These are phyloP conservation scores for Oryza coarctata DNA, from an alignment of 176 grass and related monocot genomes.

Conservation along the genomic window DNA sequence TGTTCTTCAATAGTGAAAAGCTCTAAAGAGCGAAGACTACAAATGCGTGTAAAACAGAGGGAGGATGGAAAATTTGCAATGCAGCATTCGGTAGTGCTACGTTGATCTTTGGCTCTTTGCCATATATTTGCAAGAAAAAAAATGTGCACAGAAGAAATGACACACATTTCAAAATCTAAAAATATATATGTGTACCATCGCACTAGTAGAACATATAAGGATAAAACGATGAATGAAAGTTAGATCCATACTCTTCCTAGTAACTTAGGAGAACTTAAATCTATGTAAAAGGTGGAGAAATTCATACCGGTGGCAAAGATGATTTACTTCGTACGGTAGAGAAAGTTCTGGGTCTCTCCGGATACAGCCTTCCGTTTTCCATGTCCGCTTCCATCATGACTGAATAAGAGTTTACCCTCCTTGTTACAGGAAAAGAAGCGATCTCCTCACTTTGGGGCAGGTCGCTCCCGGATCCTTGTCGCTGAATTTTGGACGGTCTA, in stretches of 20 bases:
- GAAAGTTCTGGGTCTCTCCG: conserved; percentile 80
- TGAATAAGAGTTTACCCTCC: conserved; percentile 67
- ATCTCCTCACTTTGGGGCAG: conserved; percentile 85
- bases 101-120: background rate
- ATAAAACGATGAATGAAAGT: background rate
- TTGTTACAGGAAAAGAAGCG: conserved; percentile 70
- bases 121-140: conserved; percentile 3
- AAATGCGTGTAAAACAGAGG: background rate
- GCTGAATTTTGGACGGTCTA: conserved; percentile 67
- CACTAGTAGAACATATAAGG: background rate
- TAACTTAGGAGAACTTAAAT: background rate
- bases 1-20: background rate
- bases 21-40: background rate
- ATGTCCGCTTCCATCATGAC: conserved; percentile 86
- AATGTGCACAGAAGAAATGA: background rate
- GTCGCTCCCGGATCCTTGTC: conserved; percentile 64
- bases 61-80: background rate
- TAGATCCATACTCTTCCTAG: conserved; percentile 17
- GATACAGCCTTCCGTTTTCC: conserved; percentile 76
- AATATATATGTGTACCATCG: background rate
- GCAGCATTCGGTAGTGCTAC: background rate
- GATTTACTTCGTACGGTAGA: conserved; percentile 80
- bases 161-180: background rate
- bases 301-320: conserved; percentile 65
- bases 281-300: conserved; percentile 15